Evolutionary conservation across 495 filamentous ascomycete species (phyloP), one percentile per base, ranked within the genome.

Genomic region (Trichoderma asperelloides): DNA sequence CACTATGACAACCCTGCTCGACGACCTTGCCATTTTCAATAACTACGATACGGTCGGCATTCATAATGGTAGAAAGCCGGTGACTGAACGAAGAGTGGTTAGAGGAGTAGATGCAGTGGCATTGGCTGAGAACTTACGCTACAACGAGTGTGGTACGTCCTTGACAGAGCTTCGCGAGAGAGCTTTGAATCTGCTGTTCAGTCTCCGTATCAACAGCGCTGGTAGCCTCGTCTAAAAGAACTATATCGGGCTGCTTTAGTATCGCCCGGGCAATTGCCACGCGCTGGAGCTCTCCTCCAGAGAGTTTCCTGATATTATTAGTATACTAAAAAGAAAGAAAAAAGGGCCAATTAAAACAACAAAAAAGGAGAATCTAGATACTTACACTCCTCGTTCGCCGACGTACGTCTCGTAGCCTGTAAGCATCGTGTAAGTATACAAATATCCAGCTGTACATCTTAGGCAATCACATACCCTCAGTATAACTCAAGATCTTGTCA

Each of bases 281-380:
- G 49, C 90, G 84, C 74, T 93, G 91, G 55, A 86, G 76, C 74
- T 93, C 89, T 7, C 90, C 91, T 15, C 89, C 89, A 11, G 89
- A 91, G 27, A 93, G 77, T 71, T 88, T 90, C 40, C 75, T 77
- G 66, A 15, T 1, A 39, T 2, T 33, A 66, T 70, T 62, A 69
- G 66, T 51, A 62, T 62, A n/a, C 9, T n/a, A 9, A 3, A 11
- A 18, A n/a, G 1, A 21, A 37, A 37, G 62, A 15, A 11, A 41
- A n/a, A n/a, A n/a, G n/a, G n/a, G n/a, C n/a, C n/a, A n/a, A n/a
- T n/a, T 30, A 41, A 21, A 21, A n/a, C 0, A 40, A 12, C 2
- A 21, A 16, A 6, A 25, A 49, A 25, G 2, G 9, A 30, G 27
- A 21, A 16, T 6, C 3, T 21, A 9, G 47, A 8, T 21, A 75